A percentile compares a stretch with the other conserved stretches of the same genome.
phyloP scores from a whole-genome alignment of 495 filamentous ascomycete species.

The Tuber microsphaerosporum region DNA sequence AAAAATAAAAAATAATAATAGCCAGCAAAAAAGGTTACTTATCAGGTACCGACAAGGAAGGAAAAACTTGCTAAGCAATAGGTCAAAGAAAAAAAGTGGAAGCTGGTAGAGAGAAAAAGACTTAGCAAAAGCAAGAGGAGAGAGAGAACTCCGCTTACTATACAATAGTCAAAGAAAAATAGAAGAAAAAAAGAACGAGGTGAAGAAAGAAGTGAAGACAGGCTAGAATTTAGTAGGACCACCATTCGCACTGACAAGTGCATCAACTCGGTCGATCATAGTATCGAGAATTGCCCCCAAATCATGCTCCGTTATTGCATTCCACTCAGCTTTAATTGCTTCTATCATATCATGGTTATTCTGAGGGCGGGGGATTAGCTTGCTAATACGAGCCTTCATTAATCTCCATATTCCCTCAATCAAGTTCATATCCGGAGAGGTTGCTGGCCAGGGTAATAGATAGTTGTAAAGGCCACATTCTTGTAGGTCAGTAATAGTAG shows the following conservation, averaged over 20 bases:
- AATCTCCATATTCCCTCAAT: neutral
- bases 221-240: neutral
- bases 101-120: no score
- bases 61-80: no score
- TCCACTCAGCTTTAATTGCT: neutral
- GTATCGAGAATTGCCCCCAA: neutral
- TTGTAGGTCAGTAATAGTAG: neutral
- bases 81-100: no score
- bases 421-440: neutral
- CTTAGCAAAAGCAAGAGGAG: no score
- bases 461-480: neutral
- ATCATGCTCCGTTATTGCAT: neutral
- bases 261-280: neutral
- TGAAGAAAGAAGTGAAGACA: neutral
- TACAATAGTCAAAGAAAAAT: no score
- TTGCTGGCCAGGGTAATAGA: neutral
- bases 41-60: no score
- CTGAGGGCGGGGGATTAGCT: neutral
- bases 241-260: neutral
- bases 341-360: neutral
- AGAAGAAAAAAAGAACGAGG: neutral
- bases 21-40: no score
- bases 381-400: neutral
- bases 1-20: neutral
- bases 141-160: no score